Conservation (phyloP, 345 rosid species). For the Nephelium lappaceum region DNA sequence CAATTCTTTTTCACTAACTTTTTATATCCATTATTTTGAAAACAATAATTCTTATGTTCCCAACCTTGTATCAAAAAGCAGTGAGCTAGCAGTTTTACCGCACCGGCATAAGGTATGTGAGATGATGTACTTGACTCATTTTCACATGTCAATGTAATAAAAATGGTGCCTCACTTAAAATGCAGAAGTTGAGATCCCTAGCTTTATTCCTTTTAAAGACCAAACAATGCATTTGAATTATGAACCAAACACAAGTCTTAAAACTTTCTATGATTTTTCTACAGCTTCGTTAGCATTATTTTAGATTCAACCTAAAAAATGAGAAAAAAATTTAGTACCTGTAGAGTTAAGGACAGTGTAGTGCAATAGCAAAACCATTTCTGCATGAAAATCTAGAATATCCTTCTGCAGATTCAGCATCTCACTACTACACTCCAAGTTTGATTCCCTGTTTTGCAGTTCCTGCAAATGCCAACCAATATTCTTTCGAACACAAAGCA, state of each 20-base stretch:
- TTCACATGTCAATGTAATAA: neutral
- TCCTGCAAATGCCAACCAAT: slow-evolving; percentile 34
- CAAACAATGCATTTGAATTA: neutral
- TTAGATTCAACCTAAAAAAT: neutral
- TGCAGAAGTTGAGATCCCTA: neutral
- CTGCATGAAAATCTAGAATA: slow-evolving; percentile 38
- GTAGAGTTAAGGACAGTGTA: slow-evolving; percentile 46
- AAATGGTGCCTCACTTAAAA: neutral
- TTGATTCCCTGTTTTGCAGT: slow-evolving; percentile 34
- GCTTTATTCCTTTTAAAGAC: neutral
- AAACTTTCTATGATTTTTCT: neutral
- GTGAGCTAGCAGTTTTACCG: no score
- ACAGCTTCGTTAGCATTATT: neutral
- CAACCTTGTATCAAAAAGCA: no score
- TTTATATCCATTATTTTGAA: no score
- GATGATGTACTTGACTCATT: no score
- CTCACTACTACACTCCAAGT: slow-evolving; percentile 26
- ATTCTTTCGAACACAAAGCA: neutral
- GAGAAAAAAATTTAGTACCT: slow-evolving; percentile 18
- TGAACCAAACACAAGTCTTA: neutral
- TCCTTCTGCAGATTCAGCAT: slow-evolving; percentile 28
- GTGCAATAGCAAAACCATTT: slow-evolving; percentile 45
- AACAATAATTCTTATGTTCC: no score
- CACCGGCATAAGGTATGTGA: no score
- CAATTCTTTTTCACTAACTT: no score